A percentile compares a stretch with the other conserved stretches of the same genome.
Evolutionary conservation across 1,139 yeast species (phyloP).

Genomic region (Hanseniaspora uvarum): DNA sequence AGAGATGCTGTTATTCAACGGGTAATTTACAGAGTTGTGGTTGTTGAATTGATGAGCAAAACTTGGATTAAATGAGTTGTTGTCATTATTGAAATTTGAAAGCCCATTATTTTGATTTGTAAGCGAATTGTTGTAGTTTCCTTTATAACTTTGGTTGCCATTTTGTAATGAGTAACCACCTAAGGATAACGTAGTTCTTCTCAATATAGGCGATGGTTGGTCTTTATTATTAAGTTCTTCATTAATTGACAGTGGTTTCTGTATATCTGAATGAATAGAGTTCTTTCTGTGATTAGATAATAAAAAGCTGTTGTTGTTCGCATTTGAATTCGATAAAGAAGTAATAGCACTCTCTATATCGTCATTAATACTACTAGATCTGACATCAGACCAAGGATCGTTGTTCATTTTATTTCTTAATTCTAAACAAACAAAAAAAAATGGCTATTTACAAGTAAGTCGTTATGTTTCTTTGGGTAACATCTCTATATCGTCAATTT

Average conservation of each 20-base stretch:
- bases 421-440: background rate
- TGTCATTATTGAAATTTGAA: background rate
- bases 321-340: slow-evolving; percentile 27
- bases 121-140: background rate
- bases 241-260: background rate
- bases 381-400: slow-evolving; percentile 18
- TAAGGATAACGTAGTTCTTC: slow-evolving; percentile 26
- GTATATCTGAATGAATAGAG: slow-evolving; percentile 23
- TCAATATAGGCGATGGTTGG: slow-evolving; percentile 20
- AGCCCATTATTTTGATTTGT: background rate
- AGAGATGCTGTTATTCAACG: slow-evolving; percentile 3
- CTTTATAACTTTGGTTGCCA: background rate
- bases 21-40: slow-evolving; percentile 15
- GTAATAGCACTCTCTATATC: slow-evolving; percentile 32
- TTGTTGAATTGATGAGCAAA: slow-evolving; percentile 7
- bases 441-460: slow-evolving; percentile 1
- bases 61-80: background rate
- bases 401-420: slow-evolving; percentile 6
- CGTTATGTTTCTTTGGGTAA: background rate
- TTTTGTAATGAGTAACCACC: slow-evolving; percentile 24
- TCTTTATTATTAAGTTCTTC: slow-evolving; percentile 11
- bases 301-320: slow-evolving; percentile 19
- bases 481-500: too few species aligned
- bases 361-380: slow-evolving; percentile 24
- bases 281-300: slow-evolving; percentile 30